These are phyloP conservation scores for Baorangia bicolor DNA, from an alignment of 768 basidiomycete species.

Conservation along the genomic window DNA sequence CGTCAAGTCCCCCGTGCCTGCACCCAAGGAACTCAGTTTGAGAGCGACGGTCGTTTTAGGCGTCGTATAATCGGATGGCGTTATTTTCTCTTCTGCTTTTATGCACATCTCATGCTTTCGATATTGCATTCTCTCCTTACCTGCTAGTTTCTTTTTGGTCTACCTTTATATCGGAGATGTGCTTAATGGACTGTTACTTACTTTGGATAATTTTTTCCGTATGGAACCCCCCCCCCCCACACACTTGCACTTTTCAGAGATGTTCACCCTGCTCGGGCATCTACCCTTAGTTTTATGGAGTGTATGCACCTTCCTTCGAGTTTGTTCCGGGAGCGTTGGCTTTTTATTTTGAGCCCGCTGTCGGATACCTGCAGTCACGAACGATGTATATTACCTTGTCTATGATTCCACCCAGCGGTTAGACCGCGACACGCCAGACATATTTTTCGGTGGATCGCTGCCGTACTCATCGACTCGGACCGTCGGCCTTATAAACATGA, in stretches of 20 bases:
- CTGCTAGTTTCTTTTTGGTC: not conserved
- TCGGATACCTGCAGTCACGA: too few species aligned
- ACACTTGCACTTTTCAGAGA: not conserved
- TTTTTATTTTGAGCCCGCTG: not conserved
- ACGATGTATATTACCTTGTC: too few species aligned
- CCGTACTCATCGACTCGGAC: too few species aligned
- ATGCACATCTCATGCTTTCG: constrained; percentile 2
- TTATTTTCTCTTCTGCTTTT: not conserved
- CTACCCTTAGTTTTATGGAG: not conserved
- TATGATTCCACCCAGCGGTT: too few species aligned
- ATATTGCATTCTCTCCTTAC: not conserved
- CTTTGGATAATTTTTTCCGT: not conserved
- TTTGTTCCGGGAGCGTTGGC: not conserved
- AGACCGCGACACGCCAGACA: too few species aligned
- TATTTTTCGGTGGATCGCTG: too few species aligned
- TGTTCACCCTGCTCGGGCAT: not conserved
- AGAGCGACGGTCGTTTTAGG: constrained; percentile 80
- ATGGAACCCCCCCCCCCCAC: not conserved
- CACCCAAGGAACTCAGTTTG: constrained; percentile 54
- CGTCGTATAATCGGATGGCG: constrained; percentile 46
- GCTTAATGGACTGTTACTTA: not conserved
- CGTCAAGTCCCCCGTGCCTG: constrained; percentile 32
- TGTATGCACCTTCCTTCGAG: not conserved
- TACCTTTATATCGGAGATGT: not conserved
- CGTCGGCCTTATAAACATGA: too few species aligned